Evolutionary conservation across 306 rosid genomes (phyloP).

Genomic region (Malus sieversii): DNA sequence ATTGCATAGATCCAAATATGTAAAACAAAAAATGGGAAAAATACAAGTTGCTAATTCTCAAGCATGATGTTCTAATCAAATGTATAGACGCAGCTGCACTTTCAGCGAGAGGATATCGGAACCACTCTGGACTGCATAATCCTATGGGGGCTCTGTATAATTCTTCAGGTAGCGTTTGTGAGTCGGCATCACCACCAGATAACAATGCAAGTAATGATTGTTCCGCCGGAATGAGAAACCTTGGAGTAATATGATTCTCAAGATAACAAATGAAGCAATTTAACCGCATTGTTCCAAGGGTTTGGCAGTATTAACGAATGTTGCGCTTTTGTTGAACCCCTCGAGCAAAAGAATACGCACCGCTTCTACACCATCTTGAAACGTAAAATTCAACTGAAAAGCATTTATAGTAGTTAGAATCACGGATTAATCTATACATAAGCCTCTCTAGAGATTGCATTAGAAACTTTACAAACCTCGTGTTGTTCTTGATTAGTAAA

Average conservation of each 20-base stretch:
- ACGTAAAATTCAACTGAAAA: slow-evolving; percentile 69
- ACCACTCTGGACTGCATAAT: not conserved
- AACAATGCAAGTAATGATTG: not conserved
- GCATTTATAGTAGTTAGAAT: slow-evolving; percentile 6
- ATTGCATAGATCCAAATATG: not conserved
- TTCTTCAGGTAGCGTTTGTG: not conserved
- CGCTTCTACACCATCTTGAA: slow-evolving; percentile 66
- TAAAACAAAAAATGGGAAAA: not conserved
- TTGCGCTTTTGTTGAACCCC: slow-evolving; percentile 72
- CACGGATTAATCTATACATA: not conserved
- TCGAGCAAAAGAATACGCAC: slow-evolving; percentile 72
- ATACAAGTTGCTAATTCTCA: not conserved
- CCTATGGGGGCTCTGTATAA: too few species aligned
- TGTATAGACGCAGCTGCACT: not conserved
- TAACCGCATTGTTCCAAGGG: slow-evolving; percentile 45
- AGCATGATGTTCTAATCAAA: not conserved
- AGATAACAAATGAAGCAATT: not conserved
- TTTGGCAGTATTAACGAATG: slow-evolving; percentile 43
- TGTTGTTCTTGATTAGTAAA: slow-evolving; percentile 70
- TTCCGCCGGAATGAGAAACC: not conserved
- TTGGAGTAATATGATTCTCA: not conserved
- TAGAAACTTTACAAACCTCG: slow-evolving; percentile 41
- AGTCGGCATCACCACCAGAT: not conserved
- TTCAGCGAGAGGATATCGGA: not conserved
- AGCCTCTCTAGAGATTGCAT: not conserved